Percentiles rank a stretch among this genome's conserved stretches.
Conservation (phyloP, 257 asterid species). For the Vinca minor region DNA sequence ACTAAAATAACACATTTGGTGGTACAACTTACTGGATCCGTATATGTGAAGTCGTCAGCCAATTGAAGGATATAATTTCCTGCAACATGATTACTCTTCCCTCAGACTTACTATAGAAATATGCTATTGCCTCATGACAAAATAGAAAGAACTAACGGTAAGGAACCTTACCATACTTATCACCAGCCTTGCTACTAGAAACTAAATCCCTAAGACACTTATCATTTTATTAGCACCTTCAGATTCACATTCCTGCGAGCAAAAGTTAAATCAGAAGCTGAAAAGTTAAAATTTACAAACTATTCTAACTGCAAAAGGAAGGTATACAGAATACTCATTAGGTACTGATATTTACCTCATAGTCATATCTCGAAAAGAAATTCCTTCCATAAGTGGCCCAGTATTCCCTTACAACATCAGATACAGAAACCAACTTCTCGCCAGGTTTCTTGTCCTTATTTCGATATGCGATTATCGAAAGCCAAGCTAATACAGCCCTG, state of each 20-base stretch:
- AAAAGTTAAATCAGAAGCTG: slow-evolving; percentile 9
- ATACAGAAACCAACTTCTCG: slow-evolving; percentile 71
- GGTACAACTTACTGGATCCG: slow-evolving; percentile 73
- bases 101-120: slow-evolving; percentile 13
- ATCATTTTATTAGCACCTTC: slow-evolving; percentile 81
- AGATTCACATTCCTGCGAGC: slow-evolving; percentile 73
- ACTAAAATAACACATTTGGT: slow-evolving; percentile 7
- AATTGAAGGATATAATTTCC: slow-evolving; percentile 72
- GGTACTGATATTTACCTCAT: slow-evolving; percentile 53
- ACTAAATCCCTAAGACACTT: slow-evolving; percentile 59
- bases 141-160: slow-evolving; percentile 1
- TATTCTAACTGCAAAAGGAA: slow-evolving; percentile 1
- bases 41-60: slow-evolving; percentile 89
- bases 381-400: slow-evolving; percentile 97
- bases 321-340: slow-evolving; percentile 13
- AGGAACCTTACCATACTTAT: slow-evolving; percentile 48
- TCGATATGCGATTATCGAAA: slow-evolving; percentile 74
- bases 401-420: slow-evolving; percentile 75
- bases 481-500: slow-evolving; percentile 99
- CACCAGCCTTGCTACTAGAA: slow-evolving; percentile 69
- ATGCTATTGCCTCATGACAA: neutral
- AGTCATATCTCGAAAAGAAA: slow-evolving; percentile 92
- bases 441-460: slow-evolving; percentile 81
- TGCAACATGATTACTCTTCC: slow-evolving; percentile 25
- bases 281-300: neutral